Evolutionary conservation across 2,329 filamentous ascomycete species (phyloP), one percentile per base, ranked within the genome.

Genomic region (Helminthosporium solani): DNA sequence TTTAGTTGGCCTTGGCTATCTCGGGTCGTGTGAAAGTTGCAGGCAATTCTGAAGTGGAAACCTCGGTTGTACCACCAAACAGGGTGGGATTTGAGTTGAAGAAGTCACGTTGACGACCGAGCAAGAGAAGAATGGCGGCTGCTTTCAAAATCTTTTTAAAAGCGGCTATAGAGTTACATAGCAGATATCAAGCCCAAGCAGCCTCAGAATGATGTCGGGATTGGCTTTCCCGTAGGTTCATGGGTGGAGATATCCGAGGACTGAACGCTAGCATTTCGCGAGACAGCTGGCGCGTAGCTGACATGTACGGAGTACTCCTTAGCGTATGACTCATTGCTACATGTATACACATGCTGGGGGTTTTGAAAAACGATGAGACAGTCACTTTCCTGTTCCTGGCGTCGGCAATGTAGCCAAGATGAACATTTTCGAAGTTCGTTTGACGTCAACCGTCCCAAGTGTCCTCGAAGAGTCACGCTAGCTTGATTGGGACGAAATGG

Each of bases 1-100:
- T n/a, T n/a, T n/a, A n/a, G 16, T 19, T 39, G 3, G 40, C 40
- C 21, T 45, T 40, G 1, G 35, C 15, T 16, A 42, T 31, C 21
- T 54, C 48, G 1, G 56, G 41, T 23, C 54, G 27, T 14, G 47
- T 39, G 44, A 59, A 61, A 7, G 50, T 41, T 8, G 51, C 42
- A 2, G 33, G 42, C 1, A 31, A 23, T 36, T 59, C 56, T 7
- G 50, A 40, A 11, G 37, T 52, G 20, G 40, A 39, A 6, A 61
- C 28, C 9, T 34, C 40, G 2, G 49, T 15, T 25, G 39, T 23
- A 4, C 39, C 48, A 11, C 40, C 44, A 37, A 61, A 49, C 5
- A 58, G 47, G 14, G 41, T 18, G 6, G 40, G 36, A 20, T 53
- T 44, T 16, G 19, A 18, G 9, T 25, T 9, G 23, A 9, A 5